Conservation (phyloP, 441 rosid genomes). For the Erodium texanum region DNA sequence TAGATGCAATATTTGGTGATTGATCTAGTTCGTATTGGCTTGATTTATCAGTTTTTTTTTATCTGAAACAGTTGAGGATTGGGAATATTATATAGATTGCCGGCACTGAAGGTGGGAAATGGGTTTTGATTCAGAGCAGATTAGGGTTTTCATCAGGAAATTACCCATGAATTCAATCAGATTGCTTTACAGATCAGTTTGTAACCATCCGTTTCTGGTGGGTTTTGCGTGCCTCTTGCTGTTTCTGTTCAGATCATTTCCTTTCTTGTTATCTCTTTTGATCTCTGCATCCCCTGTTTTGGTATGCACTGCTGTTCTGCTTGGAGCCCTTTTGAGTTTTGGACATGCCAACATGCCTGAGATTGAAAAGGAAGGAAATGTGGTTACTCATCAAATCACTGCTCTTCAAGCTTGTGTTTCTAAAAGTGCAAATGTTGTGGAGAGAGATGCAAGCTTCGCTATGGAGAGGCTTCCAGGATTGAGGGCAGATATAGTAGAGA, state of each 20-base stretch:
- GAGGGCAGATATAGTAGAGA: too few relatives aligned
- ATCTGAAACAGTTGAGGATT: too few relatives aligned
- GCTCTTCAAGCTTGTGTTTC: too few relatives aligned
- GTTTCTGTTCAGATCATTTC: slow-evolving; percentile 61
- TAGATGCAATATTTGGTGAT: too few relatives aligned
- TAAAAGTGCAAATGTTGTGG: too few relatives aligned
- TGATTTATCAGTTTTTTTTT: too few relatives aligned
- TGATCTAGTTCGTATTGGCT: too few relatives aligned
- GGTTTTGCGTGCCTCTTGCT: slow-evolving; percentile 40
- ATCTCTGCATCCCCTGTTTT: slow-evolving; percentile 81
- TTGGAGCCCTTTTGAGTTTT: slow-evolving; percentile 75
- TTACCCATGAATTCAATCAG: slow-evolving; percentile 30
- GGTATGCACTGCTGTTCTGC: slow-evolving; percentile 77
- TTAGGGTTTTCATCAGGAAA: slow-evolving; percentile 38
- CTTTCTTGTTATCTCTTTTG: slow-evolving; percentile 61
- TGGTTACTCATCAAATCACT: too few relatives aligned
- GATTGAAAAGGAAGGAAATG: too few relatives aligned
- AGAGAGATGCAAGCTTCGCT: too few relatives aligned
- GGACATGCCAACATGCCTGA: slow-evolving; percentile 29
- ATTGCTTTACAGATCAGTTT: slow-evolving; percentile 38
- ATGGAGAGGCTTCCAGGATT: too few relatives aligned
- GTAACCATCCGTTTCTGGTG: slow-evolving; percentile 62
- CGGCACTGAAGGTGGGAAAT: slow-evolving; percentile 13
- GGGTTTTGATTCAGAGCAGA: slow-evolving; percentile 41
- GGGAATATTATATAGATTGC: too few relatives aligned